Conservation (phyloP, 768 basidiomycete species). For the Leccinum boreale region DNA sequence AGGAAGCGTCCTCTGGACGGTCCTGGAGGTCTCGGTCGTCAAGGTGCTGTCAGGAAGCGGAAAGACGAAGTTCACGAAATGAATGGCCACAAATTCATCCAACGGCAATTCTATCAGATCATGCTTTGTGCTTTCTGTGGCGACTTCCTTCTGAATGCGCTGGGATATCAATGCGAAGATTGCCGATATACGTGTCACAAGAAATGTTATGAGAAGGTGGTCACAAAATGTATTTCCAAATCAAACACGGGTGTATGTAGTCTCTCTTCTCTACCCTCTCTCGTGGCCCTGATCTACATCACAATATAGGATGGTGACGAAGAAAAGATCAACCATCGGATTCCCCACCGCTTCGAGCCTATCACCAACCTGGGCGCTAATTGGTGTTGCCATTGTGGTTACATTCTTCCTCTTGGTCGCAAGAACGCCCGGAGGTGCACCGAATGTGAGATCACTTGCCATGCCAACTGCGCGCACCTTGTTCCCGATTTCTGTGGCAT, state of each 20-base stretch:
- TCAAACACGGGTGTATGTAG: slow-evolving; percentile 83
- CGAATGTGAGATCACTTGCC: slow-evolving; percentile 95
- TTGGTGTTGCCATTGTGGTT: slow-evolving; percentile 99
- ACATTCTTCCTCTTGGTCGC: slow-evolving; percentile 93
- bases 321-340: slow-evolving; percentile 98
- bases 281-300: slow-evolving; percentile 1
- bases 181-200: slow-evolving; percentile 99
- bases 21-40: slow-evolving; percentile 89
- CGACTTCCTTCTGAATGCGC: slow-evolving; percentile 95
- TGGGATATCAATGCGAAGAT: slow-evolving; percentile 99
- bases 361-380: slow-evolving; percentile 96
- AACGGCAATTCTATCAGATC: slow-evolving; percentile 96
- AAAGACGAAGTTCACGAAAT: slow-evolving; percentile 99
- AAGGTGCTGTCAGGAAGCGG: slow-evolving; percentile 96
- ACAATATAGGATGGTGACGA: slow-evolving; percentile 81
- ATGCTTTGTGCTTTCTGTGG: slow-evolving; percentile 98
- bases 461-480: slow-evolving; percentile 95
- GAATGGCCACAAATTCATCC: slow-evolving; percentile 99
- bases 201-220: slow-evolving; percentile 98
- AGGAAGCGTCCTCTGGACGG: slow-evolving; percentile 94
- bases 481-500: slow-evolving; percentile 99
- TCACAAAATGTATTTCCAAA: slow-evolving; percentile 99
- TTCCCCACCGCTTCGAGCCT: slow-evolving; percentile 96
- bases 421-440: slow-evolving; percentile 96
- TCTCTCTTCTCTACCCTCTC: slow-evolving; percentile 13